Conservation (phyloP, 306 rosid species). For the Senna siamea region DNA sequence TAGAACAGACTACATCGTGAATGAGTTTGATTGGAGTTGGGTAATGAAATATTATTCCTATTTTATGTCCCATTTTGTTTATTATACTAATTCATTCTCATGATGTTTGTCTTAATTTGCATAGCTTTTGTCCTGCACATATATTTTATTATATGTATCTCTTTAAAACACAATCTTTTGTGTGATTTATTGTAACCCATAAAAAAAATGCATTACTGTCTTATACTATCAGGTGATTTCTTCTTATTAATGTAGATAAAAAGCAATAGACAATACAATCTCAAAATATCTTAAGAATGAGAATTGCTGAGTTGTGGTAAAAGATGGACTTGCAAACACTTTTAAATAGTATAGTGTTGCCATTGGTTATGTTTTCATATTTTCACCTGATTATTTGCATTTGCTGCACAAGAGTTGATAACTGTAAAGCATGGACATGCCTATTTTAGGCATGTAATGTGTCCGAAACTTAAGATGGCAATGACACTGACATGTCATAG, state of each 20-base stretch:
- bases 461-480: too few species aligned
- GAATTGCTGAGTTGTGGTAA: not conserved
- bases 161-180: not conserved
- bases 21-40: too few species aligned
- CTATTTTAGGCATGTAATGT: too few species aligned
- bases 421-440: too few species aligned
- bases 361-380: not conserved
- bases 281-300: not conserved
- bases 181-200: not conserved
- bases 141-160: not conserved
- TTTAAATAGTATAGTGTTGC: not conserved
- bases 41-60: not conserved
- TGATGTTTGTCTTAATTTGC: not conserved
- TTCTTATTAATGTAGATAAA: not conserved
- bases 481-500: too few species aligned
- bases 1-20: too few species aligned
- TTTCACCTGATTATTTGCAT: not conserved
- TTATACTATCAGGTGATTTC: not conserved
- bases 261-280: not conserved
- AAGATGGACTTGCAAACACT: not conserved
- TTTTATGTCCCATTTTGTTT: conserved; percentile 5
- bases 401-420: not conserved
- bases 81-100: not conserved
- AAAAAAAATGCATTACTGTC: not conserved
- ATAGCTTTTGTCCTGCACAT: not conserved